Evolutionary conservation across 768 basidiomycete genomes (phyloP).

Genomic region (Pleurotus ostreatus): DNA sequence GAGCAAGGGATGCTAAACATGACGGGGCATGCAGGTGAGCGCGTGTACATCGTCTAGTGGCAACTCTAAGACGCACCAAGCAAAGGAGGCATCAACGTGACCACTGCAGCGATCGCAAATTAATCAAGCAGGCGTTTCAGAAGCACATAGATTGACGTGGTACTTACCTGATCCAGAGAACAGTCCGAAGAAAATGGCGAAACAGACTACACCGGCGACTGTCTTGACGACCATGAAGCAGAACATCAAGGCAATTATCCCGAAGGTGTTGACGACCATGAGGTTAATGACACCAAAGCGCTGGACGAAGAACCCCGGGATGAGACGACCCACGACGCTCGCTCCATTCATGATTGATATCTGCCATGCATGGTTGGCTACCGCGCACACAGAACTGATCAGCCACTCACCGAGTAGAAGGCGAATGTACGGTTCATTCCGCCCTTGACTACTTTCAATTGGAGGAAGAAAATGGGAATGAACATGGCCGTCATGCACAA

Average conservation of each 20-base stretch:
- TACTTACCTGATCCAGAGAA: conserved; percentile 37
- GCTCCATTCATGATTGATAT: conserved; percentile 52
- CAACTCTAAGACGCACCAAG: conserved; percentile 18
- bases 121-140: background rate
- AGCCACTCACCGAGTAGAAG: conserved; percentile 40
- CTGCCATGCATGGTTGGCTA: conserved; percentile 18
- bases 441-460: conserved; percentile 42
- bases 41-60: too few relatives aligned
- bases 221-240: conserved; percentile 35
- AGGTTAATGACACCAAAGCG: conserved; percentile 41
- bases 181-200: conserved; percentile 43
- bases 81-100: conserved; percentile 25
- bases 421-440: conserved; percentile 36
- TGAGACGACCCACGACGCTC: conserved; percentile 45
- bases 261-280: conserved; percentile 28
- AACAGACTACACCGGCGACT: conserved; percentile 28
- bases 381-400: background rate
- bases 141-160: conserved; percentile 7
- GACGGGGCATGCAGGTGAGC: background rate
- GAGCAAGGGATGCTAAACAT: conserved; percentile 28
- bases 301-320: conserved; percentile 40
- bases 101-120: conserved; percentile 8
- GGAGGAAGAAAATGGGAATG: conserved; percentile 47
- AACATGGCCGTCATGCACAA: conserved; percentile 32
- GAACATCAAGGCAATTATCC: conserved; percentile 32